Conservation (phyloP, 306 rosid genomes). For the Vigna radiata region DNA sequence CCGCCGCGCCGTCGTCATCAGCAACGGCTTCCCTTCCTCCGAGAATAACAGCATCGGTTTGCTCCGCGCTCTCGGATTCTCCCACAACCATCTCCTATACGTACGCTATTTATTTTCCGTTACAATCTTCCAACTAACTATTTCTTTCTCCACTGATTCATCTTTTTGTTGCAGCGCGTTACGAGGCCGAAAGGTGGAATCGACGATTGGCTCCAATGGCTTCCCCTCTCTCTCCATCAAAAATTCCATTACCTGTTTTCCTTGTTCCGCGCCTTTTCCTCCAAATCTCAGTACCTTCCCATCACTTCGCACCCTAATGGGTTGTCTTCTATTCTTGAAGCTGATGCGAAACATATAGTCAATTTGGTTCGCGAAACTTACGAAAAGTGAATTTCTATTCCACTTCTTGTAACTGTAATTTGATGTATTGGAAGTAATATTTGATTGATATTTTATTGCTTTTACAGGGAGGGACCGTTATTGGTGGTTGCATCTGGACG, state of each 20-base stretch:
- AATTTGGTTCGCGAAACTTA: slow-evolving; percentile 71
- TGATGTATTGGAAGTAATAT: slow-evolving; percentile 10
- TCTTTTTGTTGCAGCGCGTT: slow-evolving; percentile 64
- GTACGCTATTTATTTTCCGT: slow-evolving; percentile 7
- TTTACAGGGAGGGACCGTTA: slow-evolving; percentile 82
- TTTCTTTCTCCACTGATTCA: neutral
- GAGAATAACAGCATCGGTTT: slow-evolving; percentile 92
- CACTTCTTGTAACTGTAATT: slow-evolving; percentile 27
- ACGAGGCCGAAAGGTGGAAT: slow-evolving; percentile 85
- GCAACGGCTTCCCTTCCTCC: slow-evolving; percentile 70
- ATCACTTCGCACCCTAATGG: slow-evolving; percentile 56
- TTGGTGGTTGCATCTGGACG: slow-evolving; percentile 94
- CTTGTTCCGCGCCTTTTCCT: slow-evolving; percentile 5
- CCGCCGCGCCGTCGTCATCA: slow-evolving; percentile 84
- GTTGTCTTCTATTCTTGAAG: slow-evolving; percentile 80
- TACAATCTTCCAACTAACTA: neutral
- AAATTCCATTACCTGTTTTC: slow-evolving; percentile 30
- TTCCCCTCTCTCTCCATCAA: slow-evolving; percentile 82
- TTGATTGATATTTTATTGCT: slow-evolving; percentile 27
- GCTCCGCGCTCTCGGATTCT: slow-evolving; percentile 88
- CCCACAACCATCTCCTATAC: slow-evolving; percentile 66
- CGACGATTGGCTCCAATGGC: slow-evolving; percentile 92
- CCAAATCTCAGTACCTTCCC: slow-evolving; percentile 52
- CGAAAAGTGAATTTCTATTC: slow-evolving; percentile 68
- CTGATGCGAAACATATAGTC: slow-evolving; percentile 74